Base-by-base conservation (phyloP, 176 grass and related monocot genomes). In the Oryza coarctata region DNA sequence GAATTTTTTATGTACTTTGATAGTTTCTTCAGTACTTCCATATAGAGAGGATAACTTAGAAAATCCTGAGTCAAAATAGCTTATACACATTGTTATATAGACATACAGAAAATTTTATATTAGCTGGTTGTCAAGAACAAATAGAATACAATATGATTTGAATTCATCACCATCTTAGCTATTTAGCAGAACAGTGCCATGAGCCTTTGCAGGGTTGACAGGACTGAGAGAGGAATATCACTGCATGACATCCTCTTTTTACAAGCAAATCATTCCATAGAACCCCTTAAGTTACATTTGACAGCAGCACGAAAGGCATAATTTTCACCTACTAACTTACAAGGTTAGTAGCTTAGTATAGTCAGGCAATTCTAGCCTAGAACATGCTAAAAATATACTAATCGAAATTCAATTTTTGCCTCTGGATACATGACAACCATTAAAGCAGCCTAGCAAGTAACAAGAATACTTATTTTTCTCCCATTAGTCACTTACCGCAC, bases 161-260 rank as follows among this genome's bases (percentile, higher is more conserved):
- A 71, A 63, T 35, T 6, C 13, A 34, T 40, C 41, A 28, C 80
- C 35, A 58, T 74, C 6, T 80, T 23, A 67, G 52, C 33, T 73
- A 65, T 65, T 66, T 61, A 74, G 44, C 28, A 41, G 26, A 86
- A 47, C 31, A 87, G 9, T 70, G 22, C 29, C 72, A 77, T 65
- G 72, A 50, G 75, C 27, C 55, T 71, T n/a, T 61, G 31, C 1
- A 49, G 29, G 15, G 20, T 68, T 36, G 50, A 72, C 55, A 34
- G 30, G 38, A 0, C 22, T 9, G 22, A 4, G 12, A 23, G 73
- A 65, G 40, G 55, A 82, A 52, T 76, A 23, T 6, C 33, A 40
- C 39, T 65, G 52, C 62, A 38, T 20, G 40, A 9, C 0, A 17
- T 78, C 57, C 18, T 36, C 22, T 2, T 10, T 70, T 50, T 5